These are phyloP conservation scores for Penicillium brasilianum DNA, from an alignment of 2,329 filamentous ascomycete genomes.

Conservation along the genomic window DNA sequence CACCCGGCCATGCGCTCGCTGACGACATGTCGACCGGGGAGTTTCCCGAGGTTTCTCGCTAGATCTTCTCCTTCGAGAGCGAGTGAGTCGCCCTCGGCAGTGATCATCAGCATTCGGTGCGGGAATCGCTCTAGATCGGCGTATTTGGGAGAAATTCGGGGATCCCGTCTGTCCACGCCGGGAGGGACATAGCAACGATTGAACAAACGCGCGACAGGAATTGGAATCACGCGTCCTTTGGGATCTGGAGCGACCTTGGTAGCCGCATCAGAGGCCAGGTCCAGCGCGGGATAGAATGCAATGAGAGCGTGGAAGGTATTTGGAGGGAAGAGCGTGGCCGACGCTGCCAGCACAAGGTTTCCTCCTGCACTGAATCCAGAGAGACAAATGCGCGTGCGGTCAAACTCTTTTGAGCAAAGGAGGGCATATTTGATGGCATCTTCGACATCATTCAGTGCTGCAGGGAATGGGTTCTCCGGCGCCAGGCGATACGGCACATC, in stretches of 20 bases:
- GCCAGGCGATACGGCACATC: constrained; percentile 49
- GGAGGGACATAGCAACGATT: constrained; percentile 37
- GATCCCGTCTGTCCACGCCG: constrained; percentile 34
- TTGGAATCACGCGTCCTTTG: constrained; percentile 29
- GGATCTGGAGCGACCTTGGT: constrained; percentile 33
- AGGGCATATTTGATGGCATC: constrained; percentile 45
- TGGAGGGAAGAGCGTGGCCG: constrained; percentile 35
- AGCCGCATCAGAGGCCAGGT: constrained; percentile 28
- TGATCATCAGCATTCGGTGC: constrained; percentile 38
- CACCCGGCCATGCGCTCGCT: constrained; percentile 42
- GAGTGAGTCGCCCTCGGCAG: constrained; percentile 36
- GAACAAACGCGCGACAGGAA: constrained; percentile 35
- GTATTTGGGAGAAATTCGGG: constrained; percentile 40
- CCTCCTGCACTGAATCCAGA: constrained; percentile 53
- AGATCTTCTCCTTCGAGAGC: constrained; percentile 39
- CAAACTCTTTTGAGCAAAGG: constrained; percentile 41
- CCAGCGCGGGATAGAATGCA: constrained; percentile 40
- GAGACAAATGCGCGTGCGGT: constrained; percentile 40
- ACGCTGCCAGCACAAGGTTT: constrained; percentile 45
- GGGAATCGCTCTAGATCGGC: constrained; percentile 36
- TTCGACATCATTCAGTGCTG: constrained; percentile 48
- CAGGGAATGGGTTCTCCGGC: constrained; percentile 49
- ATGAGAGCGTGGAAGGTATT: constrained; percentile 40
- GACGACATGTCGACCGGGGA: constrained; percentile 32
- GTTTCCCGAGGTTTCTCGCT: constrained; percentile 30